Percentiles rank a stretch among this genome's conserved stretches.
These are phyloP conservation scores for Leucosporidium creatinivorum DNA, from an alignment of 768 basidiomycete genomes.

Conservation along the genomic window DNA sequence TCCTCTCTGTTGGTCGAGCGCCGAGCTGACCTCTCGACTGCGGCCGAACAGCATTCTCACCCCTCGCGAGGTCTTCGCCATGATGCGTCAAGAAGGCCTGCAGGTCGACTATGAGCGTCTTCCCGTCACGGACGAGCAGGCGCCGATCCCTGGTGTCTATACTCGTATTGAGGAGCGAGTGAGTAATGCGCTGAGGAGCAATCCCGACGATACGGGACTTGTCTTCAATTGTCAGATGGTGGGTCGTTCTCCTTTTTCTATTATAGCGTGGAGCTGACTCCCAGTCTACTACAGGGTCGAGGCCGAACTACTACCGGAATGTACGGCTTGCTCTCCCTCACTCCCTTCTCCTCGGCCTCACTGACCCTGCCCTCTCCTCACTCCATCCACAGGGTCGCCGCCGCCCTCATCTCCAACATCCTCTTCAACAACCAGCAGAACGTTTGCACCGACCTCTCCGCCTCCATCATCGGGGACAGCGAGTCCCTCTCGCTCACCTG, in stretches of 20 bases:
- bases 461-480: constrained; percentile 13
- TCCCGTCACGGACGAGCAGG: constrained; percentile 94
- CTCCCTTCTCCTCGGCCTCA: constrained; percentile 36
- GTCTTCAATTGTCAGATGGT: constrained; percentile 99
- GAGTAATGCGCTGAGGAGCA: constrained; percentile 44
- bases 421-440: constrained; percentile 21
- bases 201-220: constrained; percentile 57
- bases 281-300: constrained; percentile 34
- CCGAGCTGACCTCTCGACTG: not conserved
- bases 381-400: constrained; percentile 30
- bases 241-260: constrained; percentile 37
- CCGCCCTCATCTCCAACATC: constrained; percentile 34
- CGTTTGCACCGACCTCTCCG: constrained; percentile 25
- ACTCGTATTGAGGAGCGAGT: constrained; percentile 70
- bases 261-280: too few relatives aligned
- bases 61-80: constrained; percentile 45
- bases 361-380: not conserved
- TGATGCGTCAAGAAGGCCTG: constrained; percentile 56
- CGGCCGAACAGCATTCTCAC: constrained; percentile 73
- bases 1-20: not conserved
- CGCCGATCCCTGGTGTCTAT: constrained; percentile 81
- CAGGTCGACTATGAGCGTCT: constrained; percentile 59
- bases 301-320: constrained; percentile 86
- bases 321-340: constrained; percentile 24
- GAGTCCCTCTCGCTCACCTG: constrained; percentile 10